Evolutionary conservation across 2,329 filamentous ascomycete genomes (phyloP).

Genomic region (Exophiala sideris): DNA sequence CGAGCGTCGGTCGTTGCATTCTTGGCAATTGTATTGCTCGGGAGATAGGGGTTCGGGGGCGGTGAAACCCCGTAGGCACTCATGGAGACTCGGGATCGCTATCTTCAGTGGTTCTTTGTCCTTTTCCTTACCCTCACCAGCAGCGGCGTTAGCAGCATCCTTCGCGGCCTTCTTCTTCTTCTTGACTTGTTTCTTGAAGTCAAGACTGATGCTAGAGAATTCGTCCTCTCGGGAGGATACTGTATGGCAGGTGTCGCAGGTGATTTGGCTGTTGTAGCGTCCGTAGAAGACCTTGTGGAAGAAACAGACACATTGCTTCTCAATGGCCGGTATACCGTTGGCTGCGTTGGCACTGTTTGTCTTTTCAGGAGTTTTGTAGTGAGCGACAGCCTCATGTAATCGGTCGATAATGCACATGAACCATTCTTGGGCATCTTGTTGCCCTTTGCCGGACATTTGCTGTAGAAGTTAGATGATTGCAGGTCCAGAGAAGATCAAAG

Average conservation of each 20-base stretch:
- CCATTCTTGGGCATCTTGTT: conserved; percentile 96
- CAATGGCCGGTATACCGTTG: conserved; percentile 25
- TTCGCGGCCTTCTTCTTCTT: conserved; percentile 29
- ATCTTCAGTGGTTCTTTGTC: conserved; percentile 33
- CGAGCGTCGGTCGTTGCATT: conserved; percentile 68
- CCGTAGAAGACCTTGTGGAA: conserved; percentile 94
- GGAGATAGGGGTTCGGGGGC: conserved; percentile 69
- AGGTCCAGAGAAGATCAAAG: conserved; percentile 2
- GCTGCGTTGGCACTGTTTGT: conserved; percentile 44
- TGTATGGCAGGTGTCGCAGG: conserved; percentile 81
- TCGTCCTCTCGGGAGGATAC: conserved; percentile 80
- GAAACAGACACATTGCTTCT: conserved; percentile 70
- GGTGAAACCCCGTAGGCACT: conserved; percentile 85
- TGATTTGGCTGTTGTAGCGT: conserved; percentile 84
- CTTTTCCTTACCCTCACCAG: background rate
- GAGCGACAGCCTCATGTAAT: conserved; percentile 72
- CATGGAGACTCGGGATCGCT: conserved; percentile 57
- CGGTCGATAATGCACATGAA: conserved; percentile 94
- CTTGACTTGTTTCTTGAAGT: conserved; percentile 71
- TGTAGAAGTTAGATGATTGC: conserved; percentile 32
- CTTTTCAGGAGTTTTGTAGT: conserved; percentile 15
- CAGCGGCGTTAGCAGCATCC: conserved; percentile 14
- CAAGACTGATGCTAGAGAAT: conserved; percentile 85
- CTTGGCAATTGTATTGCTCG: conserved; percentile 75
- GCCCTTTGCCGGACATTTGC: conserved; percentile 81